These are phyloP conservation scores for Eucalyptus sideroxylon DNA, from an alignment of 345 rosid genomes.

Conservation along the genomic window DNA sequence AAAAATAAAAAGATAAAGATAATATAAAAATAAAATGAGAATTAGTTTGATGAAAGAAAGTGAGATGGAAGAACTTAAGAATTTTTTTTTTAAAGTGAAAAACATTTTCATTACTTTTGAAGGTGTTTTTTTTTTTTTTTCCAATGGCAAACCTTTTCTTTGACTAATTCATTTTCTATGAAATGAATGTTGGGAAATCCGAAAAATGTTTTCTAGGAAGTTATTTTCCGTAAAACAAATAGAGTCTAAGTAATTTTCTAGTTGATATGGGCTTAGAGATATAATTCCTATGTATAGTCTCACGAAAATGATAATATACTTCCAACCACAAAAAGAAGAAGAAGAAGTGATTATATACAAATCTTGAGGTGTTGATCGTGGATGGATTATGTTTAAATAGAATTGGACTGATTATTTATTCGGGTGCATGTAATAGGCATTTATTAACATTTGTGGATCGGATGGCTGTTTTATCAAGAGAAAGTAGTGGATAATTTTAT, in stretches of 20 bases:
- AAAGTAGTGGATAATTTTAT: neutral
- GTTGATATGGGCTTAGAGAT: neutral
- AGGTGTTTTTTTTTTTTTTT: too few species aligned
- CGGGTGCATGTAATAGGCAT: neutral
- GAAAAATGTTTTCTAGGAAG: fast-evolving
- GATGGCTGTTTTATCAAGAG: neutral
- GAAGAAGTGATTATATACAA: neutral
- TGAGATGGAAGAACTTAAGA: too few species aligned
- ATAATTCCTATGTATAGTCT: neutral
- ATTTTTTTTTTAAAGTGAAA: too few species aligned
- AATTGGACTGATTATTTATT: neutral
- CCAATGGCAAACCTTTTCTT: too few species aligned
- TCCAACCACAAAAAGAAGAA: neutral
- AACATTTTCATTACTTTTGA: too few species aligned
- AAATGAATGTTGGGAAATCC: fast-evolving
- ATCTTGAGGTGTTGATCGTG: neutral
- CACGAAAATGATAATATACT: neutral
- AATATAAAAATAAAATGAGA: too few species aligned
- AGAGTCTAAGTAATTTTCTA: neutral
- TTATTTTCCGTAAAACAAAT: too few species aligned
- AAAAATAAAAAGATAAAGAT: too few species aligned
- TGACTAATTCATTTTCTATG: too few species aligned
- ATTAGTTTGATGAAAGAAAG: too few species aligned
- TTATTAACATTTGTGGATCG: neutral
- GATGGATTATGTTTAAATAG: neutral